Evolutionary conservation across 352 stramenopile species (phyloP), one percentile per base, ranked within the genome.

Genomic region (Thalassiosira allenii): DNA sequence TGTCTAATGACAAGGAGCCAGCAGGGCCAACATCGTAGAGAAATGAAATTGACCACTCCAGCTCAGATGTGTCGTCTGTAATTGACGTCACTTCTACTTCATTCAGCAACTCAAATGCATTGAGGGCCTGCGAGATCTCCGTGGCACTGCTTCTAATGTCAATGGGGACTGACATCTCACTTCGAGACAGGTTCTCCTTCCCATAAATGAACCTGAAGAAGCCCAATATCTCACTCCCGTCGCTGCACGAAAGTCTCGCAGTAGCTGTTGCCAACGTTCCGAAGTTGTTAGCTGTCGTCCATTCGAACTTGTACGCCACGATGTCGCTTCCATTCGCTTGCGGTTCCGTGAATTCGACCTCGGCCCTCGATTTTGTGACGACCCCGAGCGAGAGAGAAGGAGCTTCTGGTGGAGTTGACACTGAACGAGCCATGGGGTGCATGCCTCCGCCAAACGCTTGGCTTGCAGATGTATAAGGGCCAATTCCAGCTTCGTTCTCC

Each of bases 401-500:
- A 30, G 53, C 11, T 22, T 49, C 68, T n/a, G 85, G 88, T 30
- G 62, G 58, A 58, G 77, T 61, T 58, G 80, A 77, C 9, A 67
- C 59, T 2, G 56, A 59, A 41, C 63, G 56, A 33, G 67, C 56
- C 20, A 92, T 68, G 29, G 81, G 87, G 43, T 84, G 37, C 22
- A 88, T 30, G 22, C 84, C 84, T 23, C 68, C 56, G 33, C 83
- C 74, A 63, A 64, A 20, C 33, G 23, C 59, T 27, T 84, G 75
- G 56, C 69, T 77, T 37, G 58, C 78, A 29, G 61, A 86, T 1
- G 87, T 90, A 33, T 95, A 97, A 0, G 78, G 88, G 0, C 95
- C 94, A 30, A 89, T 84, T 4, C 96, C 95, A 44, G 89, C 89
- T 66, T 96, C 94, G 62, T 97, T 98, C 6, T 81, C 73, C 6